Evolutionary conservation across 495 filamentous ascomycete genomes (phyloP).

Genomic region (Neurospora sp.): DNA sequence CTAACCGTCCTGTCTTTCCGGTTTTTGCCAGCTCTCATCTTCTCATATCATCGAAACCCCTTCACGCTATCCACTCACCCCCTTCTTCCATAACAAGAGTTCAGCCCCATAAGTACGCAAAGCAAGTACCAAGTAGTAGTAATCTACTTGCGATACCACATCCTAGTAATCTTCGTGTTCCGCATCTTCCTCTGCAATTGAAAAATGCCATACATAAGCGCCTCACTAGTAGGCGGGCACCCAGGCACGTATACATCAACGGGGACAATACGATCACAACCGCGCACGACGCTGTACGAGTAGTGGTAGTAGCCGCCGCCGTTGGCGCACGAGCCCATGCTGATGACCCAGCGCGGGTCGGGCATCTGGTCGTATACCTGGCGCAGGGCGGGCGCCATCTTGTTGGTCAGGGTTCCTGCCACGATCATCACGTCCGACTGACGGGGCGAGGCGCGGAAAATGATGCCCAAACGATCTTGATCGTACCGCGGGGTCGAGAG

Average conservation of each 20-base stretch:
- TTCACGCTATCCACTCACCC: not conserved
- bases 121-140: not conserved
- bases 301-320: slow-evolving; percentile 94
- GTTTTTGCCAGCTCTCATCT: not conserved
- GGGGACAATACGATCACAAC: slow-evolving; percentile 83
- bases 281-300: slow-evolving; percentile 77
- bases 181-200: slow-evolving; percentile 83
- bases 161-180: slow-evolving; percentile 61
- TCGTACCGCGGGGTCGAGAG: slow-evolving; percentile 92
- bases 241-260: slow-evolving; percentile 91
- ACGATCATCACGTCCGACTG: slow-evolving; percentile 99
- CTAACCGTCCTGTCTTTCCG: not conserved
- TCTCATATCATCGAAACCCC: not conserved
- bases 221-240: slow-evolving; percentile 82
- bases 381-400: slow-evolving; percentile 90
- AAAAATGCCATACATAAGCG: slow-evolving; percentile 80
- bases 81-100: not conserved
- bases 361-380: slow-evolving; percentile 99
- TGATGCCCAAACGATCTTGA: slow-evolving; percentile 91
- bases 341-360: slow-evolving; percentile 85
- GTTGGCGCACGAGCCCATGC: slow-evolving; percentile 87
- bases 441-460: slow-evolving; percentile 90
- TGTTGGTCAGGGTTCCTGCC: slow-evolving; percentile 90
- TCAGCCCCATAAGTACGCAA: not conserved
- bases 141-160: slow-evolving; percentile 41